These are phyloP conservation scores for Neonectria sp. DNA, from an alignment of 2,329 filamentous ascomycete species.

Conservation along the genomic window DNA sequence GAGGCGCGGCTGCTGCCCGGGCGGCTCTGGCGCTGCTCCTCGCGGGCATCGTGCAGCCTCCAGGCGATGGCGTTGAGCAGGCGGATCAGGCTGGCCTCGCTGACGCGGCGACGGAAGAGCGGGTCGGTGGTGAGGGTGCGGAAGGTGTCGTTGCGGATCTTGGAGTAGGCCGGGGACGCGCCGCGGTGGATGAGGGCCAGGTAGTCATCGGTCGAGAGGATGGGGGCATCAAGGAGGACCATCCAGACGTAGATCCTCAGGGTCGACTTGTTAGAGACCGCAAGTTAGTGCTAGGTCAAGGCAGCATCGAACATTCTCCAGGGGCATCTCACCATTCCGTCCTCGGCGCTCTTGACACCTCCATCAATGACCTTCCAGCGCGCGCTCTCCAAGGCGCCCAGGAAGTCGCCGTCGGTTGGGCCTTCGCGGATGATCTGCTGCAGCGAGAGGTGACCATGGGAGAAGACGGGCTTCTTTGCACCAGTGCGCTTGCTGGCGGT, in stretches of 20 bases:
- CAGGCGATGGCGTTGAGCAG: constrained; percentile 96
- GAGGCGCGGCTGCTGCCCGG: constrained; percentile 57
- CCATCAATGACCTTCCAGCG: constrained; percentile 82
- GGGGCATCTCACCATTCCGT: constrained; percentile 80
- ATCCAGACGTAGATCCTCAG: constrained; percentile 97
- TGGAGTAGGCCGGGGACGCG: constrained; percentile 93
- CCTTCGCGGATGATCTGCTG: constrained; percentile 87
- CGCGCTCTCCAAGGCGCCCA: constrained; percentile 77
- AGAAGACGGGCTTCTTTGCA: constrained; percentile 60
- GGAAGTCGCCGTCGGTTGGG: constrained; percentile 78
- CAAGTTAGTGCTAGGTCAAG: not conserved
- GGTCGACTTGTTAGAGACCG: constrained; percentile 75
- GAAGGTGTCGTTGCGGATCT: constrained; percentile 99
- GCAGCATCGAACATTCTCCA: not conserved
- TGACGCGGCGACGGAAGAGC: constrained; percentile 95
- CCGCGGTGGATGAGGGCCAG: constrained; percentile 92
- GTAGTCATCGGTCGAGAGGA: constrained; percentile 89
- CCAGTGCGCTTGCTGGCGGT: constrained; percentile 56
- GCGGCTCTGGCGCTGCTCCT: constrained; percentile 60
- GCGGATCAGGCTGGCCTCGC: constrained; percentile 94
- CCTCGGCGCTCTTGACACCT: constrained; percentile 82
- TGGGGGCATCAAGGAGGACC: constrained; percentile 88
- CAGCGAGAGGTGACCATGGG: constrained; percentile 73
- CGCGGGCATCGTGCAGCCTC: constrained; percentile 86
- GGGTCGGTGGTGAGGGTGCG: constrained; percentile 96